Conservation (phyloP, 306 rosid species). For the Vachellia collinsii region DNA sequence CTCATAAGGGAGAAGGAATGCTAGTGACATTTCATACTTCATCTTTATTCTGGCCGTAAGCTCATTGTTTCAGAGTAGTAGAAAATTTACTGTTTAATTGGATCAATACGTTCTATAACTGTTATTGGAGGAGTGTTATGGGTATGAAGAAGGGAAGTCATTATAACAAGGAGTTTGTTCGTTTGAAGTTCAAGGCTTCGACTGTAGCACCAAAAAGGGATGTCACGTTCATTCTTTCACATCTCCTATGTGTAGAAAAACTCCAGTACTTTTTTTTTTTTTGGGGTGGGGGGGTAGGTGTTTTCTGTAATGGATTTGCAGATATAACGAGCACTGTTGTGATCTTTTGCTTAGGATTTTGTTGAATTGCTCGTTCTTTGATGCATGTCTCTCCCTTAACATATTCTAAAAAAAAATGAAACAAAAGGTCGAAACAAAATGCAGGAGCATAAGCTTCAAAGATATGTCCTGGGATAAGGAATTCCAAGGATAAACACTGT, state of each 20-base stretch:
- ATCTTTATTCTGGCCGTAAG: background rate
- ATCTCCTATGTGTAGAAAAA: background rate
- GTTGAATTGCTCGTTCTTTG: background rate
- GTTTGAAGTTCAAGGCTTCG: conserved; percentile 7
- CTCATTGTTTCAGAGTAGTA: background rate
- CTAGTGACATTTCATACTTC: background rate
- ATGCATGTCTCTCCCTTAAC: background rate
- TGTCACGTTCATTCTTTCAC: background rate
- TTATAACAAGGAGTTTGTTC: background rate
- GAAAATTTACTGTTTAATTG: background rate
- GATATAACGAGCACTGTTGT: background rate
- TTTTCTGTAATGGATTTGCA: conserved; percentile 8
- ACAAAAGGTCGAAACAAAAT: background rate
- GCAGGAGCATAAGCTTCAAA: conserved; percentile 1
- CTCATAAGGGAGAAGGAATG: background rate
- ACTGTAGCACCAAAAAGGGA: background rate
- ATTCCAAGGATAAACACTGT: background rate
- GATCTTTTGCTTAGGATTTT: background rate
- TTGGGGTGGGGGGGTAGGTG: background rate
- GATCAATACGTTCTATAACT: background rate
- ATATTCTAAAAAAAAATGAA: background rate
- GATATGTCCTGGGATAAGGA: background rate
- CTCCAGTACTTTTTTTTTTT: background rate
- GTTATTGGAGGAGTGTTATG: background rate
- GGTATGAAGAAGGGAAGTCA: background rate